Conservation (phyloP, 2,329 filamentous ascomycete species). For the Ceratocystis harringtonii region DNA sequence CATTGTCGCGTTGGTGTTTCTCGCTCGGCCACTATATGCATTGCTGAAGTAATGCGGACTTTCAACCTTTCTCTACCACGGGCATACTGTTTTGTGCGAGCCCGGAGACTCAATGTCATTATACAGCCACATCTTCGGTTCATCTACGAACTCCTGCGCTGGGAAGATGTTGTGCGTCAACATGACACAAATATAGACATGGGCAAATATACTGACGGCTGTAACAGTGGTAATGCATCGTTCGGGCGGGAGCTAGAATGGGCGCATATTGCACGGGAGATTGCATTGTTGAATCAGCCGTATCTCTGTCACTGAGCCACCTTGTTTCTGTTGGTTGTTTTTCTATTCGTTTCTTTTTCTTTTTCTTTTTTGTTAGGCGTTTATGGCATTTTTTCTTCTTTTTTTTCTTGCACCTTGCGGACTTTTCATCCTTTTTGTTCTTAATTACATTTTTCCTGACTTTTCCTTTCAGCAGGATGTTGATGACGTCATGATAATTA, state of each 20-base stretch:
- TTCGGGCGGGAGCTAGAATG: conserved; percentile 65
- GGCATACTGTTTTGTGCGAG: conserved; percentile 92
- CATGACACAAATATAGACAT: neutral
- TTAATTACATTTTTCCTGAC: neutral
- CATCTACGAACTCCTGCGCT: conserved; percentile 87
- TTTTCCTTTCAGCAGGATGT: neutral
- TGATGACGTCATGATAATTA: neutral
- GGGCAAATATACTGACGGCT: neutral
- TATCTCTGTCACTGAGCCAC: conserved; percentile 33
- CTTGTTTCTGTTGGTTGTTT: neutral
- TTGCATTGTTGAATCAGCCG: conserved; percentile 89
- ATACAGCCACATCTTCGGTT: conserved; percentile 95
- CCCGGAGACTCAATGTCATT: conserved; percentile 85
- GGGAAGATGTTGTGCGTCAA: conserved; percentile 56
- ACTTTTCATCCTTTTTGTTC: neutral
- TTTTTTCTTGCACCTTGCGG: neutral
- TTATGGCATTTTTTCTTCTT: neutral
- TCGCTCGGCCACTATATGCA: conserved; percentile 90
- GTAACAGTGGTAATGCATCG: conserved; percentile 19
- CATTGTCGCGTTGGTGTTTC: conserved; percentile 95
- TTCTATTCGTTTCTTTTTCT: neutral
- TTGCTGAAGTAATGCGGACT: conserved; percentile 91
- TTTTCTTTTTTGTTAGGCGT: neutral
- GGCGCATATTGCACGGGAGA: conserved; percentile 74
- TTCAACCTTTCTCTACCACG: conserved; percentile 69